Percentiles rank a stretch among this genome's conserved stretches.
phyloP scores from a whole-genome alignment of 352 stramenopile species.

The Pythium sukuiense region DNA sequence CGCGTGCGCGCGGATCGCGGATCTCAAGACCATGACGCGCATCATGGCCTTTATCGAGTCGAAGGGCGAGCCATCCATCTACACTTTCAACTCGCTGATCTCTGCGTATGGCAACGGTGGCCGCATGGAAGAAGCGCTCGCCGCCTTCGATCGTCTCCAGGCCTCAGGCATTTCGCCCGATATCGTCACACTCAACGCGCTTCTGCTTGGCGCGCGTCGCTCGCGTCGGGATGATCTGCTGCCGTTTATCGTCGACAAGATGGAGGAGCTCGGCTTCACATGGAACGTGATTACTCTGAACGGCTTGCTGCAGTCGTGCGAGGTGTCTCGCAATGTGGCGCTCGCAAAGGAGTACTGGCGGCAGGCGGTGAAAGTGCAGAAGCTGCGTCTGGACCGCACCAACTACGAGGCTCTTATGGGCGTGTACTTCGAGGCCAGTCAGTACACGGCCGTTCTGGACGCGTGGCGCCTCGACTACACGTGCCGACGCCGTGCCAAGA shows the following conservation, averaged over 20 bases:
- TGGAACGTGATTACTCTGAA: slow-evolving; percentile 84
- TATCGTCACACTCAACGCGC: slow-evolving; percentile 68
- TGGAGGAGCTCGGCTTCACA: slow-evolving; percentile 41
- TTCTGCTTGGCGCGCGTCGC: slow-evolving; percentile 58
- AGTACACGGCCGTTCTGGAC: slow-evolving; percentile 50
- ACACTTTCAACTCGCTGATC: slow-evolving; percentile 85
- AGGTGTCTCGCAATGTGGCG: slow-evolving; percentile 38
- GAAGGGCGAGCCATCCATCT: slow-evolving; percentile 59
- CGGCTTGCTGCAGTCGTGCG: slow-evolving; percentile 66
- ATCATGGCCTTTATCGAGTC: slow-evolving; percentile 67
- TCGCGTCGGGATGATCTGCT: slow-evolving; percentile 54
- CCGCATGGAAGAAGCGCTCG: slow-evolving; percentile 62
- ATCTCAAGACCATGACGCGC: slow-evolving; percentile 54
- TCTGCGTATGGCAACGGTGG: slow-evolving; percentile 70
- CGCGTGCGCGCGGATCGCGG: slow-evolving; percentile 60
- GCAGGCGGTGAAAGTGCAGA: slow-evolving; percentile 39
- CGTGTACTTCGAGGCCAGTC: slow-evolving; percentile 60
- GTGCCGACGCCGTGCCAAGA: slow-evolving; percentile 69
- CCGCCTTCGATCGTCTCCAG: slow-evolving; percentile 51
- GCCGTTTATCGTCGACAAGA: slow-evolving; percentile 51
- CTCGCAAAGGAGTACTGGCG: slow-evolving; percentile 62
- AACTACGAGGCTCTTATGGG: slow-evolving; percentile 78
- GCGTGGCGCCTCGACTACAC: slow-evolving; percentile 57
- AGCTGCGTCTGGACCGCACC: slow-evolving; percentile 53
- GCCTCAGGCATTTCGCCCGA: slow-evolving; percentile 39